Percentiles rank a stretch among this genome's conserved stretches.
Conservation (phyloP, 306 rosid genomes). For the Senna siamea region DNA sequence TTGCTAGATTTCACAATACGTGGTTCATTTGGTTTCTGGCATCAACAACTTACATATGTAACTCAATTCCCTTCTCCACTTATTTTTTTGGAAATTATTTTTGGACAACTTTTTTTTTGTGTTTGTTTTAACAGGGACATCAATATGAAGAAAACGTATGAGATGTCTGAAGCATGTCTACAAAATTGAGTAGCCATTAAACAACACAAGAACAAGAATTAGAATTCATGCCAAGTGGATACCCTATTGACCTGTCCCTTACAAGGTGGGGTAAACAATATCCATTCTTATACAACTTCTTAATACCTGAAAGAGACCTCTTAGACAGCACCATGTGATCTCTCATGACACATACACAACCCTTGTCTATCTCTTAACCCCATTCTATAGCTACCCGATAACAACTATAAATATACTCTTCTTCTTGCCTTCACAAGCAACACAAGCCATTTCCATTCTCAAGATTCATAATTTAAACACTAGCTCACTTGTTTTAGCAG, state of each 20-base stretch:
- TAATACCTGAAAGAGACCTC: slow-evolving; percentile 29
- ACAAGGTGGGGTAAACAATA: slow-evolving; percentile 1
- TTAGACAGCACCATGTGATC: slow-evolving; percentile 50
- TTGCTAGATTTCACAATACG: too few relatives aligned
- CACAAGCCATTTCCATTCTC: not conserved
- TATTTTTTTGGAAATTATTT: too few relatives aligned
- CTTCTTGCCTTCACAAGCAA: not conserved
- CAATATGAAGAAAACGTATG: too few relatives aligned
- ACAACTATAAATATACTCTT: not conserved
- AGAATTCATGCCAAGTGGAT: too few relatives aligned
- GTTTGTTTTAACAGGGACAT: too few relatives aligned
- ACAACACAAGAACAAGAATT: too few relatives aligned
- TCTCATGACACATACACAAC: not conserved
- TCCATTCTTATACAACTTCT: not conserved
- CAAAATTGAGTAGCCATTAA: not conserved
- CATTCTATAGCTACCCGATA: not conserved
- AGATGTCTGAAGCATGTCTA: not conserved
- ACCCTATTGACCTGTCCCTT: too few relatives aligned
- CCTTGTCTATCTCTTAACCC: slow-evolving; percentile 30
- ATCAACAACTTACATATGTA: too few relatives aligned
- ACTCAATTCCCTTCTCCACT: too few relatives aligned
- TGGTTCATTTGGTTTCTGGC: too few relatives aligned
- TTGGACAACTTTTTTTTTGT: too few relatives aligned
- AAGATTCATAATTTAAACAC: not conserved
- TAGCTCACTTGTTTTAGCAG: slow-evolving; percentile 1